phyloP scores from a whole-genome alignment of 805 yeast species.

The Teunomyces atbi region DNA sequence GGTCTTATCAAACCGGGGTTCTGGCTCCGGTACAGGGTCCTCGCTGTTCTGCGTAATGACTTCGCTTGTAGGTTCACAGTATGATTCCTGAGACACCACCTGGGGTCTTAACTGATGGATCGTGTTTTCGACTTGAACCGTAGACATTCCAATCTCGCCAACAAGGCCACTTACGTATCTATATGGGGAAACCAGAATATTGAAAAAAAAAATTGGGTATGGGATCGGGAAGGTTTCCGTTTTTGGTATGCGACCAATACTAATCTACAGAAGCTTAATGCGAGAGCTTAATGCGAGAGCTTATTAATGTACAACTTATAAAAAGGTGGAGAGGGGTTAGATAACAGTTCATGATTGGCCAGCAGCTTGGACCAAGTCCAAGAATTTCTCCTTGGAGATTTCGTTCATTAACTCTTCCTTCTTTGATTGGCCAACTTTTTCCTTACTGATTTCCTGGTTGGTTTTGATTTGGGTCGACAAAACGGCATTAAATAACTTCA shows the following conservation, averaged over 20 bases:
- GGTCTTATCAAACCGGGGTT: neutral
- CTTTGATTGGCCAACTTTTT: constrained; percentile 44
- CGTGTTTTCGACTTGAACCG: neutral
- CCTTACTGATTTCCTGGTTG: constrained; percentile 47
- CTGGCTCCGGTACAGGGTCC: neutral
- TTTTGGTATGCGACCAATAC: neutral
- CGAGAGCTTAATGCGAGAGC: neutral
- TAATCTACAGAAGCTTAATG: no score
- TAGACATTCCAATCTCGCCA: neutral
- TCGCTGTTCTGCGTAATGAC: neutral
- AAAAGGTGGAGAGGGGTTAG: neutral
- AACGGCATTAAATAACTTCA: constrained; percentile 79
- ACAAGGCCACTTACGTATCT: neutral
- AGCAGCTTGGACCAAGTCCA: constrained; percentile 82
- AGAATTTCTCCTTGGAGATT: constrained; percentile 82
- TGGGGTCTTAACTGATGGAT: neutral
- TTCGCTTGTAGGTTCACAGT: neutral
- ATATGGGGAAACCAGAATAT: neutral
- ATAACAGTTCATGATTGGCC: constrained; percentile 41
- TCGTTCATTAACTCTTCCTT: constrained; percentile 68
- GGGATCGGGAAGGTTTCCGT: neutral
- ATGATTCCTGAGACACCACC: neutral
- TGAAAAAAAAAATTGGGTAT: no score
- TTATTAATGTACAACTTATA: neutral
- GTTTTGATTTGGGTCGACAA: constrained; percentile 72